Base-by-base conservation (phyloP, 2,329 filamentous ascomycete species). In the Aureobasidium pullulans region DNA sequence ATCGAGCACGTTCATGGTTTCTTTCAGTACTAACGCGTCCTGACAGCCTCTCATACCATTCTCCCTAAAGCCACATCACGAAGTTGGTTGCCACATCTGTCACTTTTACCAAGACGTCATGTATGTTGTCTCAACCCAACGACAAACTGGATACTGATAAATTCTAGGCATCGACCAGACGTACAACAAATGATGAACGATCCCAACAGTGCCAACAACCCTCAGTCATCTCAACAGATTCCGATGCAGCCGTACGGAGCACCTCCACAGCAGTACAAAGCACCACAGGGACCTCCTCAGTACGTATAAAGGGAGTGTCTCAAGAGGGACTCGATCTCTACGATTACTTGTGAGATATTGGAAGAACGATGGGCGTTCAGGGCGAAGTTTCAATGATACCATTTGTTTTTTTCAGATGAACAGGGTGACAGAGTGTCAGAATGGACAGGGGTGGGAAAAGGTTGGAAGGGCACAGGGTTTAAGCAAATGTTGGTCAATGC, bases 51-150 rank as follows among this genome's bases (percentile, higher is more conserved):
- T 92, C 47, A 78, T 92, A 29, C 88, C 88, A 0, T 85, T 91
- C 68, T 85, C 83, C 29, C 65, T 79, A 5, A 79, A 79, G 61
- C 77, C 77, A 0, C 73, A 72, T 66, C 72, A 72, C 66, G 87
- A 90, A 67, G 80, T 93, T 59, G 77, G 79, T 61, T 93, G 88
- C 76, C 80, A 84, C 68, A 84, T 91, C 71, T 93, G 88, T 80
- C 84, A 86, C 70, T 91, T 90, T 70, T 81, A 83, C 63, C 87
- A 92, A 70, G 77, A 79, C 63, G 71, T 79, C 64, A 76, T 76
- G 68, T 76, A 63, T 32, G 54, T 57, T 47, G 16, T 8, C 16
- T 2, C 7, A 37, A 60, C 34, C 7, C 23, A 6, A 29, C 5
- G 19, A 10, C 10, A 10, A 1, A 16, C 1, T 23, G 19, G 1